Evolutionary conservation across 225 moss, liverwort and hornwort genomes (phyloP).

Genomic region (Thuidium tamariscinum): DNA sequence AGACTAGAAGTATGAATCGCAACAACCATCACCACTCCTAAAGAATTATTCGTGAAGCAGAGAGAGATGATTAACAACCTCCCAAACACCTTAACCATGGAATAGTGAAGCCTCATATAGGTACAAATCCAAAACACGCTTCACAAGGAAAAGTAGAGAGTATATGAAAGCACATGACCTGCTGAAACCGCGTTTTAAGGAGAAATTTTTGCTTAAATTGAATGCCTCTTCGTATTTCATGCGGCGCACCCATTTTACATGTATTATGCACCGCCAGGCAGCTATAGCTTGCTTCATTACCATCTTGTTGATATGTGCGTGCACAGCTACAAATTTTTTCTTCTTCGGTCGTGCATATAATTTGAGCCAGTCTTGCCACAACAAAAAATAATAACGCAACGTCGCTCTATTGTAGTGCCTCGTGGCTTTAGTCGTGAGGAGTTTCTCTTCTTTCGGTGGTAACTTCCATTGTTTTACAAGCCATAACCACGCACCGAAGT

Average conservation of each 20-base stretch:
- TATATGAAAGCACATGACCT: conserved; percentile 32
- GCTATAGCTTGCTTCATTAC: conserved; percentile 73
- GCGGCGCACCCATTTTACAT: conserved; percentile 74
- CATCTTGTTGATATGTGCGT: conserved; percentile 77
- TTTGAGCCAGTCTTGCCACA: conserved; percentile 71
- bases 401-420: conserved; percentile 35
- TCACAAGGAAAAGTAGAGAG: not conserved
- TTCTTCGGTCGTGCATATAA: conserved; percentile 67
- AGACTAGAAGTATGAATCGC: not conserved
- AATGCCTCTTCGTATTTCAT: conserved; percentile 75
- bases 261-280: conserved; percentile 76
- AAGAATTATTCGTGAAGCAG: not conserved
- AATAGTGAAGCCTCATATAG: not conserved
- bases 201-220: conserved; percentile 40
- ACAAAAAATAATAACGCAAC: conserved; percentile 24
- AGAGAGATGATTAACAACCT: not conserved
- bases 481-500: conserved; percentile 41
- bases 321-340: conserved; percentile 65
- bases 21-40: not conserved
- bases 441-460: conserved; percentile 54
- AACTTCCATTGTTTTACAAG: conserved; percentile 36
- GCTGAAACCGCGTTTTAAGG: conserved; percentile 49
- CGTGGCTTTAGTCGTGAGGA: conserved; percentile 38
- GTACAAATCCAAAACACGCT: not conserved
- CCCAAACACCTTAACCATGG: not conserved